Base-by-base conservation (phyloP, 1,284 basidiomycete species). In the Singerocomus inundabilis region DNA sequence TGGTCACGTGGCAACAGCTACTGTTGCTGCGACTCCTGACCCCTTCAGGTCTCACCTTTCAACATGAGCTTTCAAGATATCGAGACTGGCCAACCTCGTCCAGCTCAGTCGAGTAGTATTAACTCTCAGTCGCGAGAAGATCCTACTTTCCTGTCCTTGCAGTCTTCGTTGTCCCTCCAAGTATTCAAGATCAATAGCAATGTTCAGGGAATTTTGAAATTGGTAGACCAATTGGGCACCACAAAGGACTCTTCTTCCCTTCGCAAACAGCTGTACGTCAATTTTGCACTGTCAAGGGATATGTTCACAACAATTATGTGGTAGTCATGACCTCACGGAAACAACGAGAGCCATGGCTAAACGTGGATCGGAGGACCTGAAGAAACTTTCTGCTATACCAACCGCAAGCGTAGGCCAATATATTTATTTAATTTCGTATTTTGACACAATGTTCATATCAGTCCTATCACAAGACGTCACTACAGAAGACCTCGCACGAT, bases 131-230 rank as follows among this genome's bases (percentile, higher is more conserved):
- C 84, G 9, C 76, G 70, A 34, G 83, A 88, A 64, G 88, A 91
- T 65, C 76, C 80, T 5, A 75, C 81, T 5, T 99, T 98, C 70
- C 74, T 81, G 18, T 76, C 76, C 37, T 75, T 98, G 16, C 92
- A 97, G 63, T 86, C 87, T 25, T 88, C 89, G 16, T 78, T 99
- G 44, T 92, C 93, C 1, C 79, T 98, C 15, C 96, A 98, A 69
- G 90, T 98, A 53, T 98, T 99, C 85, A 98, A 98, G 80, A 93
- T 99, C 75, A 96, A 97, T 64, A 84, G 91, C 53, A 99, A 99
- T 71, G 93, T 98, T 6, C 90, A 95, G 61, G 95, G 91, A 12
- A 96, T 99, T 46, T 74, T 93, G 64, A 92, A 93, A 67, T 78
- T 96, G 21, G 89, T 99, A 11, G 91, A 97, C 62, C 89, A 96